Evolutionary conservation across 2,329 filamentous ascomycete species (phyloP).

Genomic region (Rhynchosporium graminicola): DNA sequence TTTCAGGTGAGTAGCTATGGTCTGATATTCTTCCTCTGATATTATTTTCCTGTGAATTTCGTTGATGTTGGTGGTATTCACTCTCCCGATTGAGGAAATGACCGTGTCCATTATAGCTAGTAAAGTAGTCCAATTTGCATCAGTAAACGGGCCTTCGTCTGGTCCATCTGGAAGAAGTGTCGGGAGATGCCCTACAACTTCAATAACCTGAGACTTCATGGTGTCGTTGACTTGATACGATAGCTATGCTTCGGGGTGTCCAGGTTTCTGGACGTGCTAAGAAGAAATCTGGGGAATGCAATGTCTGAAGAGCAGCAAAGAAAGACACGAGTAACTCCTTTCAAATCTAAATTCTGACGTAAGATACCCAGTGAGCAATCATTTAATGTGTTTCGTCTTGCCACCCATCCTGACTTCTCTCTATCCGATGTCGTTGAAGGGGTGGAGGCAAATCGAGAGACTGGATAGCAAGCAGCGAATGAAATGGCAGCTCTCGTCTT

Average conservation of each 20-base stretch:
- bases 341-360: not conserved
- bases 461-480: not conserved
- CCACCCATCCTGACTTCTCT: not conserved
- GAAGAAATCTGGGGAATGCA: not conserved
- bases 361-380: not conserved
- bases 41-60: conserved; percentile 39
- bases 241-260: not conserved
- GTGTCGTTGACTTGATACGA: not conserved
- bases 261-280: not conserved
- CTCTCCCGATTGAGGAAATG: conserved; percentile 60
- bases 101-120: conserved; percentile 57
- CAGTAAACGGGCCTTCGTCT: conserved; percentile 45
- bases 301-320: too few species aligned
- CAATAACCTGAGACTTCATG: conserved; percentile 1
- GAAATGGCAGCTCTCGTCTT: not conserved
- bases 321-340: too few species aligned
- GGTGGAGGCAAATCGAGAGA: not conserved
- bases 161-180: conserved; percentile 33
- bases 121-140: conserved; percentile 55
- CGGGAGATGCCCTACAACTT: conserved; percentile 9
- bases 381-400: not conserved
- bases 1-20: conserved; percentile 46
- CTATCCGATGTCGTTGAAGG: not conserved
- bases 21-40: conserved; percentile 51
- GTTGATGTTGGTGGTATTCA: conserved; percentile 23